phyloP scores from a whole-genome alignment of 2,329 filamentous ascomycete species.

The Malbranchea cinnamomea region DNA sequence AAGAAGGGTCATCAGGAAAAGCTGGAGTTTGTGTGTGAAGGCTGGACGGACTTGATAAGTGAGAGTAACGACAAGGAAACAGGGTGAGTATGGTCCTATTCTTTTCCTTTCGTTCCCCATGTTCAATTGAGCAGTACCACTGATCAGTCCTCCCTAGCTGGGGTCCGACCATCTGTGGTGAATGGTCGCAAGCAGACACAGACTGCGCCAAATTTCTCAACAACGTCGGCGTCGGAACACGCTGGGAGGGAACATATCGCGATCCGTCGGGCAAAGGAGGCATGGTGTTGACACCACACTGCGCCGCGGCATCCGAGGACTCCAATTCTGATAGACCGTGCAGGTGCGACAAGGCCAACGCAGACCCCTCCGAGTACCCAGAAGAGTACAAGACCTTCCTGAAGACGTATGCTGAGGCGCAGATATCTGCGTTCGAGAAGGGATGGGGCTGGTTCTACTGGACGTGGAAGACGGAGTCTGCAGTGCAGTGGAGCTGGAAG shows the following conservation, averaged over 20 bases:
- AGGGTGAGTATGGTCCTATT: conserved; percentile 35
- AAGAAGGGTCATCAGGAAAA: conserved; percentile 68
- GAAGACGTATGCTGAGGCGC: conserved; percentile 79
- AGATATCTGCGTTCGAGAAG: conserved; percentile 88
- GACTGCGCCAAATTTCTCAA: conserved; percentile 82
- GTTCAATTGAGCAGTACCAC: neutral
- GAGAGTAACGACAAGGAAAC: conserved; percentile 56
- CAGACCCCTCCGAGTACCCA: conserved; percentile 52
- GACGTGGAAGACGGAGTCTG: conserved; percentile 87
- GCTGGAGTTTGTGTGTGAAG: conserved; percentile 66
- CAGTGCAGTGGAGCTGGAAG: conserved; percentile 71
- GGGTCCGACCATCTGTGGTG: conserved; percentile 85
- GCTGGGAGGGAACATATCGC: conserved; percentile 81
- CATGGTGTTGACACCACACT: conserved; percentile 54
- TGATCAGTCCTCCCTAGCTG: conserved; percentile 35
- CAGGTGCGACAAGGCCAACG: conserved; percentile 62
- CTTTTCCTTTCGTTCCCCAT: neutral
- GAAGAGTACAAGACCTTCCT: conserved; percentile 71
- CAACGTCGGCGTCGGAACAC: conserved; percentile 73
- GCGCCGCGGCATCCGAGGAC: conserved; percentile 47
- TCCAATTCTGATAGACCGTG: conserved; percentile 35
- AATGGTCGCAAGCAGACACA: conserved; percentile 96
- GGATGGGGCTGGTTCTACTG: conserved; percentile 99
- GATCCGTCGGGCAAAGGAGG: conserved; percentile 36
- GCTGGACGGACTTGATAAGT: conserved; percentile 65